Conservation (phyloP, 345 rosid species). For the Ailanthus altissimus region DNA sequence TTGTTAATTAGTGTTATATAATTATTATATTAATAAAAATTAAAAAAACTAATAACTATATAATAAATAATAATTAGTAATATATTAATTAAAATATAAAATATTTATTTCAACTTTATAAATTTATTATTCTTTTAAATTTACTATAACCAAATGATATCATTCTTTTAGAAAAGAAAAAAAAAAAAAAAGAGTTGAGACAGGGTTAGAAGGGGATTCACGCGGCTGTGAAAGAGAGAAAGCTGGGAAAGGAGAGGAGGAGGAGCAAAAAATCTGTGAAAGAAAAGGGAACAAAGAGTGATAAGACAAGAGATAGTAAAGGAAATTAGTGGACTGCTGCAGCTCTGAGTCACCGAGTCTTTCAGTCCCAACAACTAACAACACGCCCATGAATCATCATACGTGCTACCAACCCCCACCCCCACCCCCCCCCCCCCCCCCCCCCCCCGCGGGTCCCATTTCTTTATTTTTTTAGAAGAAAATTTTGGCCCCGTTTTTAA, state of each 20-base stretch:
- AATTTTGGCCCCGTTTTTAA: too few species aligned
- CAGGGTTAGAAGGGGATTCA: not conserved
- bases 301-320: slow-evolving; percentile 50
- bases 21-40: too few species aligned
- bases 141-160: too few species aligned
- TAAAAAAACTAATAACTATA: too few species aligned
- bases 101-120: too few species aligned
- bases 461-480: too few species aligned
- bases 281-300: slow-evolving; percentile 39
- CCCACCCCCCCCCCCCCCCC: slow-evolving; percentile 13
- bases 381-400: slow-evolving; percentile 63
- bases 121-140: too few species aligned
- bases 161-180: too few species aligned
- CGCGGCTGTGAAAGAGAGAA: not conserved
- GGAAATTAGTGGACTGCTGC: slow-evolving; percentile 27
- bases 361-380: slow-evolving; percentile 63
- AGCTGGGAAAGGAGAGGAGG: not conserved
- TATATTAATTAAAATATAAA: too few species aligned
- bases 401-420: slow-evolving; percentile 49
- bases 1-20: too few species aligned
- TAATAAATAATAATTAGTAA: too few species aligned
- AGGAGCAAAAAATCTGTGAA: not conserved
- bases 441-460: not conserved
- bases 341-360: slow-evolving; percentile 41
- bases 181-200: not conserved